A percentile compares a stretch with the other conserved stretches of the same genome.
phyloP scores from a whole-genome alignment of 768 basidiomycete species.

The Agrocybe chaxingu region DNA sequence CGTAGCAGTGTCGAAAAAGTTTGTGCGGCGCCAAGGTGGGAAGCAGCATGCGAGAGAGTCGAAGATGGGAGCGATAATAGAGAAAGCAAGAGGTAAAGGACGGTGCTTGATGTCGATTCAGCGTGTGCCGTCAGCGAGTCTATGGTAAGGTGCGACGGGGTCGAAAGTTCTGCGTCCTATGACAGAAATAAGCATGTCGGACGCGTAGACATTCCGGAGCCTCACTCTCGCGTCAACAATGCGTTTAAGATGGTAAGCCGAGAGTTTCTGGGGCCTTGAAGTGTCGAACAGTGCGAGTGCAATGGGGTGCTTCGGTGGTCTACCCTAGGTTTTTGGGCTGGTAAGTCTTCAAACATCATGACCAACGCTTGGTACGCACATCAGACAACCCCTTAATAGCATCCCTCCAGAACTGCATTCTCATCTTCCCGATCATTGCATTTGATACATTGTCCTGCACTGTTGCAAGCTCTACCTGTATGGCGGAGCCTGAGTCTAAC shows the following conservation, averaged over 20 bases:
- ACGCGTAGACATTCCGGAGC: conserved; percentile 11
- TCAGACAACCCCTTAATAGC: conserved; percentile 65
- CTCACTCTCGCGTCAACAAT: conserved; percentile 83
- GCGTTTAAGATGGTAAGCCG: conserved; percentile 75
- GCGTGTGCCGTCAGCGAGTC: conserved; percentile 70
- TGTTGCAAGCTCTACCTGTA: conserved; percentile 72
- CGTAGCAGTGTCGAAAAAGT: conserved; percentile 71
- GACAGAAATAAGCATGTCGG: conserved; percentile 13
- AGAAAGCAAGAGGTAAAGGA: conserved; percentile 74
- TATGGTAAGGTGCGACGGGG: conserved; percentile 61
- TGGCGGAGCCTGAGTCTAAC: conserved; percentile 7
- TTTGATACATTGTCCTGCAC: conserved; percentile 77
- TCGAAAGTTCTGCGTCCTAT: conserved; percentile 66
- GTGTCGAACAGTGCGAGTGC: conserved; percentile 68
- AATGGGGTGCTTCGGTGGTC: conserved; percentile 77
- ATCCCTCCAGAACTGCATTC: conserved; percentile 87
- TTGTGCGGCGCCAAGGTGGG: conserved; percentile 76
- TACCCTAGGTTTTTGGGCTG: conserved; percentile 44
- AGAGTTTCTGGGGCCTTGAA: conserved; percentile 45
- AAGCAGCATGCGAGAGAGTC: conserved; percentile 70
- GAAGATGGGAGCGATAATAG: conserved; percentile 53
- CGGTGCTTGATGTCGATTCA: conserved; percentile 76
- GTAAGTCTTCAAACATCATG: conserved; percentile 9
- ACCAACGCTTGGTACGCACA: conserved; percentile 34
- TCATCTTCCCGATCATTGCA: conserved; percentile 72